Percentiles rank a stretch among this genome's conserved stretches.
Evolutionary conservation across 1,139 yeast genomes (phyloP).

Genomic region (Geotrichum citri-aurantii): DNA sequence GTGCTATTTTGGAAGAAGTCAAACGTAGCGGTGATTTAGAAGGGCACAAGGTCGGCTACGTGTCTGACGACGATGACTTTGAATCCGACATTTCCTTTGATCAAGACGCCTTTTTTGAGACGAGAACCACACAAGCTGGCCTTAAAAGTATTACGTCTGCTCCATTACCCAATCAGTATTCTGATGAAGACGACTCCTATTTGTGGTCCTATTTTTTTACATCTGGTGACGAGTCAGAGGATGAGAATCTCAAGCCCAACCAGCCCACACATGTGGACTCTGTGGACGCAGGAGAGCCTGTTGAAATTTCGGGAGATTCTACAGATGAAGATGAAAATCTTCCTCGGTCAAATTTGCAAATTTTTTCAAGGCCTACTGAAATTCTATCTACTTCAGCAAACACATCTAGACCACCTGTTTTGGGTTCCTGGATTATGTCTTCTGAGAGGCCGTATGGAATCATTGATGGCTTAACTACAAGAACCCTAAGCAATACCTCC

Average conservation of each 20-base stretch:
- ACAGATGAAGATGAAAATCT: conserved; percentile 83
- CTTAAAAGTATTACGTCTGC: conserved; percentile 13
- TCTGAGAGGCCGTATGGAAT: conserved; percentile 79
- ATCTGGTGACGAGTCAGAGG: conserved; percentile 31
- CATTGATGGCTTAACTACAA: conserved; percentile 86
- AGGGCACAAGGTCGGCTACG: conserved; percentile 23
- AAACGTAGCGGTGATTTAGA: conserved; percentile 25
- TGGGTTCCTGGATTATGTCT: conserved; percentile 89
- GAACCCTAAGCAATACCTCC: conserved; percentile 53
- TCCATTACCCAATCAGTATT: conserved; percentile 14
- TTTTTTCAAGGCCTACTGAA: conserved; percentile 72
- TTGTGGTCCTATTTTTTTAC: conserved; percentile 40
- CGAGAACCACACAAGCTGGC: conserved; percentile 19
- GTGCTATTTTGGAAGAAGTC: conserved; percentile 35
- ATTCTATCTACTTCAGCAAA: conserved; percentile 78
- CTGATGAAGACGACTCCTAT: conserved; percentile 38
- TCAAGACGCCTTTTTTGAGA: conserved; percentile 33
- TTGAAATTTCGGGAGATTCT: conserved; percentile 60
- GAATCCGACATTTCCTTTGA: conserved; percentile 27
- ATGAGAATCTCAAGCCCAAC: conserved; percentile 14
- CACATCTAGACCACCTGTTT: conserved; percentile 82
- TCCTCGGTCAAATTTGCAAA: conserved; percentile 55
- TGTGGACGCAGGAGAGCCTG: conserved; percentile 12
- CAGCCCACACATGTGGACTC: conserved; percentile 16
- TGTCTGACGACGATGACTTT: conserved; percentile 33